Conservation (phyloP, 2,329 filamentous ascomycete species). For the Septoria petroselini region DNA sequence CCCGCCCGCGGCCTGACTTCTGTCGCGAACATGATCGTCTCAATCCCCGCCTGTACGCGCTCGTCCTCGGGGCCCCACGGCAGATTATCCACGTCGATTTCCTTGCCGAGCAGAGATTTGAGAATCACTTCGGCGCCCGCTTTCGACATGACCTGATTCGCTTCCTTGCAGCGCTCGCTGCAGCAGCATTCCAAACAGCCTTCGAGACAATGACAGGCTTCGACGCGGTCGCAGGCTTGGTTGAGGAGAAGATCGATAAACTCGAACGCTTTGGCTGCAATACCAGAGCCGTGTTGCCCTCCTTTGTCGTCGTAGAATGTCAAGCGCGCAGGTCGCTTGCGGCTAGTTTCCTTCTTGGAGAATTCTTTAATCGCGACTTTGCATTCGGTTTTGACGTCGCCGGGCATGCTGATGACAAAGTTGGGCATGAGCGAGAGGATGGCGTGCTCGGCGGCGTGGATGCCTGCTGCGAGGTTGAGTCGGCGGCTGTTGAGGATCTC, state of each 20-base stretch:
- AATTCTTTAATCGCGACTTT: constrained; percentile 89
- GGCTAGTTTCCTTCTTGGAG: constrained; percentile 61
- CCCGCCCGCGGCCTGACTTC: constrained; percentile 56
- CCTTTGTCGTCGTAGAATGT: constrained; percentile 97
- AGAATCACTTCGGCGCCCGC: constrained; percentile 79
- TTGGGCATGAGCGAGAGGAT: constrained; percentile 83
- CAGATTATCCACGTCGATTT: constrained; percentile 78
- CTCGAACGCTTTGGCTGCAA: constrained; percentile 90
- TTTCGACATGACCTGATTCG: constrained; percentile 92
- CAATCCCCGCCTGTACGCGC: constrained; percentile 65
- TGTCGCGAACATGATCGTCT: constrained; percentile 74
- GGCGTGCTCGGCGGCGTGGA: constrained; percentile 93
- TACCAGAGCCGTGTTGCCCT: constrained; percentile 75
- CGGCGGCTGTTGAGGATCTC: constrained; percentile 70
- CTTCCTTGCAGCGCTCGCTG: constrained; percentile 76
- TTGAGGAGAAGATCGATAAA: constrained; percentile 76
- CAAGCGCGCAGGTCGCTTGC: constrained; percentile 81
- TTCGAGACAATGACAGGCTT: constrained; percentile 69
- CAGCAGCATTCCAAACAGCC: constrained; percentile 91
- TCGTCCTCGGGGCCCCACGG: constrained; percentile 79
- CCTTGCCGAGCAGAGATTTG: constrained; percentile 67
- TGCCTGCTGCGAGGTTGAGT: constrained; percentile 80
- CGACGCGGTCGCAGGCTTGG: constrained; percentile 73
- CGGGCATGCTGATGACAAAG: constrained; percentile 84
- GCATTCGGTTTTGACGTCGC: constrained; percentile 91